These are phyloP conservation scores for Leptographium radiaticola DNA, from an alignment of 2,329 filamentous ascomycete species.

Conservation along the genomic window DNA sequence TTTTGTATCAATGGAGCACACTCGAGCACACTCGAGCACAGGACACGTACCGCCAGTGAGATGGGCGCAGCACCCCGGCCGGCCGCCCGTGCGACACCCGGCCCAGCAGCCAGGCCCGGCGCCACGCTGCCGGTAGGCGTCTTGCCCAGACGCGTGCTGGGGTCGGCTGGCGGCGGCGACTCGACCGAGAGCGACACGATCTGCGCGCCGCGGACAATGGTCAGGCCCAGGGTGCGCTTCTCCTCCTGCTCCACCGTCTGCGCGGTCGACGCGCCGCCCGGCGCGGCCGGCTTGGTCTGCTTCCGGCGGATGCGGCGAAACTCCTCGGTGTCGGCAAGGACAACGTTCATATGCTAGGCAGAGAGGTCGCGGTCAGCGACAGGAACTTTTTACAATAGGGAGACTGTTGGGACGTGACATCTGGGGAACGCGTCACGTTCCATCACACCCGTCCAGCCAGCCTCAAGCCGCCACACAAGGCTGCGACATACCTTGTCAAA, in stretches of 20 bases:
- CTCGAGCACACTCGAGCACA: not conserved
- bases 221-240: conserved; percentile 91
- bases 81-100: conserved; percentile 81
- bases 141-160: conserved; percentile 76
- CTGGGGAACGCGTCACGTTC: not conserved
- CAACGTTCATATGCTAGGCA: conserved; percentile 87
- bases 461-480: not conserved
- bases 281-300: conserved; percentile 56
- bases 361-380: not conserved
- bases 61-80: conserved; percentile 67
- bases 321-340: conserved; percentile 96
- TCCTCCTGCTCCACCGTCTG: conserved; percentile 81
- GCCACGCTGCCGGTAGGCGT: conserved; percentile 54
- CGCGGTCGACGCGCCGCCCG: conserved; percentile 26
- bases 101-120: conserved; percentile 64
- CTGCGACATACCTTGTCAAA: conserved; percentile 62
- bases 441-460: not conserved
- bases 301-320: conserved; percentile 85
- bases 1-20: conserved; percentile 2
- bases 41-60: conserved; percentile 58
- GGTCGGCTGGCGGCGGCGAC: conserved; percentile 87
- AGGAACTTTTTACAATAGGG: not conserved
- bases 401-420: not conserved
- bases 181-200: conserved; percentile 94
- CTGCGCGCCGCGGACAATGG: conserved; percentile 86